Base-by-base conservation (phyloP, 208 protist species). In the Trypanosoma mega region DNA sequence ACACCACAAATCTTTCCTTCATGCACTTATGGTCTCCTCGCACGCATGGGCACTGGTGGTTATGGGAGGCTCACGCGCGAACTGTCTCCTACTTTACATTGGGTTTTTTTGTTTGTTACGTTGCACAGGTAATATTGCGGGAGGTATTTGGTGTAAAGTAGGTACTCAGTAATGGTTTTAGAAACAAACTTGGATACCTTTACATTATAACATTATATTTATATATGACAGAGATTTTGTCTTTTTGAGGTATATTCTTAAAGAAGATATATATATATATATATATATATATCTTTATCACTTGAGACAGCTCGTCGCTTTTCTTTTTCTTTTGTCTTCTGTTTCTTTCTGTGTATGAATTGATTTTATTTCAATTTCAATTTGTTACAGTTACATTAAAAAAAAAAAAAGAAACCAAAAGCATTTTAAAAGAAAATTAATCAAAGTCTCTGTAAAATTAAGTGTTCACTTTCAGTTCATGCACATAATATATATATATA, bases 21-120 rank as follows among this genome's bases (percentile, higher is more conserved):
- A n/a, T n/a, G n/a, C n/a, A n/a, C n/a, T 44, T 29, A 8, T 87
- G 80, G 80, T 84, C 78, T 2, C 73, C 82, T 33, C 68, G 73
- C 23, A 87, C 77, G 20, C 80, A 90, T 50, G 37, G 53, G 39
- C 83, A 90, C 52, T 90, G 80, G 75, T 87, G 79, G 83, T 58
- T 87, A 27, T 90, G 83, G 80, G 83, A 90, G 45, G 63, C 78
- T 7, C 80, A 90, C 54, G 41, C 57, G 60, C 70, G 64, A 31
- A 72, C 66, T 16, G 24, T 87, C 30, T 80, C 77, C 1, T 90
- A 87, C 57, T 63, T 78, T 7, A 45, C 74, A 1, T 74, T 70
- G 14, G 79, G 74, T 24, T 73, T 87, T 41, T 23, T 80, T 8
- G 51, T 74, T 44, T 45, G 50, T 3, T 85, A 74, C 49, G 68